Conservation (phyloP, 805 yeast species). For the Candida incommunis region DNA sequence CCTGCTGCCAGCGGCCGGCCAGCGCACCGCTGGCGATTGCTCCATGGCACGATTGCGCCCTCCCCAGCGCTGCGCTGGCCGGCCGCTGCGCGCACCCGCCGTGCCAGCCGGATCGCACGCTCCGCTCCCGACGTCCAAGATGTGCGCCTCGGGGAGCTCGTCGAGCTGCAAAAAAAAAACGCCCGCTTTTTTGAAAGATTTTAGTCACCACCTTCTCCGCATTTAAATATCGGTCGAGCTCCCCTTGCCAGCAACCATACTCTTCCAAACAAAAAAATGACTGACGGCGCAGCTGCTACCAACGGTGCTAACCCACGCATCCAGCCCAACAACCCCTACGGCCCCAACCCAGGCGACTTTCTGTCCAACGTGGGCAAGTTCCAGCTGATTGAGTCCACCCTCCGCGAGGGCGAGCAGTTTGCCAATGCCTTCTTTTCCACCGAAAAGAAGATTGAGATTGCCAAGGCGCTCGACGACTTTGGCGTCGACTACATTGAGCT, state of each 20-base stretch:
- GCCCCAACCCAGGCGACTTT: slow-evolving; percentile 88
- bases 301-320: slow-evolving; percentile 11
- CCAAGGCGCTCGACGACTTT: slow-evolving; percentile 91
- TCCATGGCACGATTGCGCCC: too few relatives aligned
- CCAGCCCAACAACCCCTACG: slow-evolving; percentile 58
- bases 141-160: too few relatives aligned
- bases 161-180: too few relatives aligned
- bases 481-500: slow-evolving; percentile 97
- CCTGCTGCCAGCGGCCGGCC: too few relatives aligned
- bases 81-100: too few relatives aligned
- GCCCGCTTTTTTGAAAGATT: too few relatives aligned
- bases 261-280: slow-evolving; percentile 1
- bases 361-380: slow-evolving; percentile 79
- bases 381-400: slow-evolving; percentile 87
- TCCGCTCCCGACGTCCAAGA: too few relatives aligned
- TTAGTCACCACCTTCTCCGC: too few relatives aligned
- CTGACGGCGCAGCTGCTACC: slow-evolving; percentile 3
- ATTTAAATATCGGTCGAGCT: neutral
- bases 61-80: too few relatives aligned
- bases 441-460: slow-evolving; percentile 92
- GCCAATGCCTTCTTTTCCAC: slow-evolving; percentile 93
- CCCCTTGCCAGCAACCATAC: neutral
- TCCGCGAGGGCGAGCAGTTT: slow-evolving; percentile 97
- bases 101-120: too few relatives aligned
- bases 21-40: too few relatives aligned